Base-by-base conservation (phyloP, 1,284 basidiomycete species). In the Ustilago bromivora region DNA sequence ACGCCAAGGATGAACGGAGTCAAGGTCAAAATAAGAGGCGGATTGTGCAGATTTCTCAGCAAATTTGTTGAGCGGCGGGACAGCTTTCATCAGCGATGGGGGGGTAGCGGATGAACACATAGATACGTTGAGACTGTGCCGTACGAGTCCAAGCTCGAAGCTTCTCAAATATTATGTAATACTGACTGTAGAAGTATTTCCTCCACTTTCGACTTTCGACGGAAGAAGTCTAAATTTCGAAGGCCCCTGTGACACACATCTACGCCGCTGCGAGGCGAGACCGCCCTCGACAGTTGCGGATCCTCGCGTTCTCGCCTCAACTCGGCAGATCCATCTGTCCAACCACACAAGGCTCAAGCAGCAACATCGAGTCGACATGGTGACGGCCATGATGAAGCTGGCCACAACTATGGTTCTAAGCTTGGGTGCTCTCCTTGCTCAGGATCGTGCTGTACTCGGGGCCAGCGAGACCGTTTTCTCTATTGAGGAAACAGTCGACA, bases 371-470 rank as follows among this genome's bases (percentile, higher is more conserved):
- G 12, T 43, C 40, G 40, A 43, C 12, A 12, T 19, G 8, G 23
- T 31, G 49, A 51, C 13, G 31, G 3, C 13, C 7, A 31, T n/a
- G 49, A 17, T 23, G 43, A 23, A 19, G 43, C 43, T 46, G n/a
- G 43, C 43, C 43, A 46, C 43, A 11, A 19, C 43, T 9, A 2
- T 46, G n/a, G 43, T 19, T 19, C 6, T 46, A 19, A 7, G n/a
- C 43, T 19, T 46, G 43, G 7, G 40, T 17, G 13, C 56, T 12
- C 46, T 28, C n/a, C 5, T 66, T 17, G 43, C 34, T 9, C 61
- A 66, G n/a, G 57, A 43, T 38, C 66, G 65, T 4, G 66, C 61
- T 19, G 40, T 73, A 13, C 55, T 66, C 0, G 56, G 54, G 19
- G 3, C 31, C 35, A 52, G 17, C 34, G 60, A 66, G 40, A 57